phyloP scores from a whole-genome alignment of 306 rosid species.

The Amphicarpaea edgeworthii region DNA sequence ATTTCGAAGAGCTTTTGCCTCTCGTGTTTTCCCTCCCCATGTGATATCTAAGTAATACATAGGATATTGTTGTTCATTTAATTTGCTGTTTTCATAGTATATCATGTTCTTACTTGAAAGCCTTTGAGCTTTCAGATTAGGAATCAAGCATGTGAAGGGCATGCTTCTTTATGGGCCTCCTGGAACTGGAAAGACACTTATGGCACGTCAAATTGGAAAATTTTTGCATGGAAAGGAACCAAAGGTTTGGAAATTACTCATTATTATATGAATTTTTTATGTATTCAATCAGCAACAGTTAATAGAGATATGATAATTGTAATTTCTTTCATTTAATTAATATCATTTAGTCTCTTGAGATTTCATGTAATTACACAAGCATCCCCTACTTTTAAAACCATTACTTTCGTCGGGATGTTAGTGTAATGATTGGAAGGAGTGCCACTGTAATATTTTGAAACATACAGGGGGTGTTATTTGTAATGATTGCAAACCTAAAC shows the following conservation, averaged over 20 bases:
- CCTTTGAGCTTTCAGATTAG: slow-evolving; percentile 76
- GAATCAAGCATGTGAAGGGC: slow-evolving; percentile 98
- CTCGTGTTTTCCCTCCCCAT: slow-evolving; percentile 98
- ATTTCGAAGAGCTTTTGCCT: slow-evolving; percentile 99
- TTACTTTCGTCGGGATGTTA: too few relatives aligned
- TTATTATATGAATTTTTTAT: slow-evolving; percentile 27
- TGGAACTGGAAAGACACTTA: slow-evolving; percentile 99
- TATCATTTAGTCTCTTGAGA: too few relatives aligned
- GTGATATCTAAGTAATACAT: slow-evolving; percentile 88
- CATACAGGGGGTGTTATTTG: too few relatives aligned
- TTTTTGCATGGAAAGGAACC: slow-evolving; percentile 96
- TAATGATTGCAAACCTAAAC: too few relatives aligned
- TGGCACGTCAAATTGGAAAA: slow-evolving; percentile 99
- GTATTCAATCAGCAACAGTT: slow-evolving; percentile 26
- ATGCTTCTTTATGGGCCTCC: slow-evolving; percentile 99
- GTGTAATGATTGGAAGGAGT: too few relatives aligned
- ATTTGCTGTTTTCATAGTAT: slow-evolving; percentile 35
- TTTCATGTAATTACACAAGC: too few relatives aligned
- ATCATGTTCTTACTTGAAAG: slow-evolving; percentile 47
- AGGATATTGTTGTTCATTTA: slow-evolving; percentile 29
- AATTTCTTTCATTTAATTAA: not conserved
- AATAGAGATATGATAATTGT: slow-evolving; percentile 24
- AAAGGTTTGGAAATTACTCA: slow-evolving; percentile 69
- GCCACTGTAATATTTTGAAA: too few relatives aligned
- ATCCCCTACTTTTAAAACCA: too few relatives aligned